Percentiles rank a stretch among this genome's conserved stretches.
phyloP scores from a whole-genome alignment of 768 basidiomycete species.

The Lactifluus echinatus region DNA sequence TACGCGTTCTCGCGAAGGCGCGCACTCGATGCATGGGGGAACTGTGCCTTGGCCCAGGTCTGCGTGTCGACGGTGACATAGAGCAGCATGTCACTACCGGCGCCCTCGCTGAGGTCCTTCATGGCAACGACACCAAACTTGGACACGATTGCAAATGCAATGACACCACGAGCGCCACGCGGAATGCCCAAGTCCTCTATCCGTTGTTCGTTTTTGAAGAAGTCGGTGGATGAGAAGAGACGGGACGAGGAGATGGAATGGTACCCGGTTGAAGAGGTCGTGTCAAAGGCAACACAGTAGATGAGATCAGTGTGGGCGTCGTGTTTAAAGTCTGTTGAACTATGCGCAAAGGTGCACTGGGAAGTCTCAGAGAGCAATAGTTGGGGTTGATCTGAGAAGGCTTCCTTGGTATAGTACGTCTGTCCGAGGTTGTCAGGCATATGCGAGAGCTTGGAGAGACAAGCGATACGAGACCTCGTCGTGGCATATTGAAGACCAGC shows the following conservation, averaged over 20 bases:
- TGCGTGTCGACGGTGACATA: conserved; percentile 82
- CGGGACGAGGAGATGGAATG: conserved; percentile 53
- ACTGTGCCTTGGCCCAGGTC: conserved; percentile 81
- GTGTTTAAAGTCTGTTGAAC: conserved; percentile 74
- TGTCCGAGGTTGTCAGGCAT: conserved; percentile 27
- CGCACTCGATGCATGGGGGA: conserved; percentile 82
- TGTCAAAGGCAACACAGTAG: conserved; percentile 86
- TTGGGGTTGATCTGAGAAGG: conserved; percentile 54
- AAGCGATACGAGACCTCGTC: conserved; percentile 52
- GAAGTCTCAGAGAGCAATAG: conserved; percentile 62
- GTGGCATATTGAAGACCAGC: conserved; percentile 52
- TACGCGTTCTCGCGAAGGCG: conserved; percentile 86
- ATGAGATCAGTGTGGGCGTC: conserved; percentile 66
- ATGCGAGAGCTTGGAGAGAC: not conserved
- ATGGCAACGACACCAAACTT: conserved; percentile 90
- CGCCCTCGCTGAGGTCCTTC: conserved; percentile 50
- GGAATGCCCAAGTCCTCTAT: conserved; percentile 83
- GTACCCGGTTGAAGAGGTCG: conserved; percentile 33
- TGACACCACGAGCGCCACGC: conserved; percentile 79
- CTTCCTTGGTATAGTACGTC: conserved; percentile 86
- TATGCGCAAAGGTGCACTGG: conserved; percentile 84
- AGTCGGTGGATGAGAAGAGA: conserved; percentile 80
- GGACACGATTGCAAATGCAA: conserved; percentile 86
- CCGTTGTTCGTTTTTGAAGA: conserved; percentile 55
- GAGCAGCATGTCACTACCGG: conserved; percentile 65